Evolutionary conservation across 1,139 yeast species (phyloP).

Genomic region (Geotrichum klebahnii): DNA sequence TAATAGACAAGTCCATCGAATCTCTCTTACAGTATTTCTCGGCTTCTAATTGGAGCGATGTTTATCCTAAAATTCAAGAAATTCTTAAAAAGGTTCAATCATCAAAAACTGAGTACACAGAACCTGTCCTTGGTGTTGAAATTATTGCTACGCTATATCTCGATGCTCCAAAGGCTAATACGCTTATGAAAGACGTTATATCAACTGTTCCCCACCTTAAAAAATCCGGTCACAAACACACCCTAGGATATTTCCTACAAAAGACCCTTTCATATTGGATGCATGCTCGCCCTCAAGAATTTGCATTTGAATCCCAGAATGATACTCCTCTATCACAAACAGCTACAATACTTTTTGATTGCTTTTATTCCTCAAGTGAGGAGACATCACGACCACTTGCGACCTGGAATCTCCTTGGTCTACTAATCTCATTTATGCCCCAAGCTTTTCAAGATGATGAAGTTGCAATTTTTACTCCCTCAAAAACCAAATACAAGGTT

Average conservation of each 20-base stretch:
- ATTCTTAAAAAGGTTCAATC: constrained; percentile 16
- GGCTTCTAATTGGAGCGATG: constrained; percentile 52
- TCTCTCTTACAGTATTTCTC: constrained; percentile 49
- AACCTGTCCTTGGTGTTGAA: constrained; percentile 51
- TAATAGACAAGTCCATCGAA: constrained; percentile 49
- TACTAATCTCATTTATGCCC: constrained; percentile 36
- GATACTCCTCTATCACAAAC: constrained; percentile 24
- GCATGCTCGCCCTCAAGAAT: constrained; percentile 54
- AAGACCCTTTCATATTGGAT: constrained; percentile 54
- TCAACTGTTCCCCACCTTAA: constrained; percentile 44
- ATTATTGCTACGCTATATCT: constrained; percentile 50
- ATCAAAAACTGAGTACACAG: constrained; percentile 24
- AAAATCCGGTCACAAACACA: constrained; percentile 53
- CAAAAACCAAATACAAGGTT: constrained; percentile 19
- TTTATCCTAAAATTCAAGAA: constrained; percentile 24
- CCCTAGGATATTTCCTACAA: constrained; percentile 50
- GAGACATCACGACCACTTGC: constrained; percentile 28
- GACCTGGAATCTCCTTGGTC: constrained; percentile 35
- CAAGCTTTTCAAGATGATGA: constrained; percentile 26
- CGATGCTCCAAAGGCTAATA: constrained; percentile 41
- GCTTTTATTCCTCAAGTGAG: constrained; percentile 25
- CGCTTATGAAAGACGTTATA: constrained; percentile 44
- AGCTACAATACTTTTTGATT: constrained; percentile 30
- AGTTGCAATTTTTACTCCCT: constrained; percentile 9
- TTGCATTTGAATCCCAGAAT: constrained; percentile 31